Percentiles rank a stretch among this genome's conserved stretches.
Evolutionary conservation across 345 rosid genomes (phyloP).

Genomic region (Brassica cretica): DNA sequence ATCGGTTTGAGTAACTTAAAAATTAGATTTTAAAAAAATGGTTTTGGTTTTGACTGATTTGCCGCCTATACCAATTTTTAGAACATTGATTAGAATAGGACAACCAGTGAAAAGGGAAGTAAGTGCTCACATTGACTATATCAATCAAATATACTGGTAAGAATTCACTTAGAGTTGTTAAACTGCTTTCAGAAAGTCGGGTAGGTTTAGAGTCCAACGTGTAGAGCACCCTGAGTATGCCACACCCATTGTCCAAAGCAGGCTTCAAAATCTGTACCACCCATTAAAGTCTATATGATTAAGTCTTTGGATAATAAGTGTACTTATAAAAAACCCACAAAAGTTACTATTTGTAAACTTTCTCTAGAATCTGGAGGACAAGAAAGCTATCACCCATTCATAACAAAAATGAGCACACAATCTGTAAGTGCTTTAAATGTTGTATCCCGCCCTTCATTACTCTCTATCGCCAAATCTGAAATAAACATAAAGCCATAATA

Average conservation of each 20-base stretch:
- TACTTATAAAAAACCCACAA: not conserved
- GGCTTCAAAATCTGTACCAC: conserved; percentile 53
- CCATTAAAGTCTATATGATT: not conserved
- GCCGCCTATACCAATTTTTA: too few species aligned
- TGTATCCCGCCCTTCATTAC: conserved; percentile 32
- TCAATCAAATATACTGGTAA: conserved; percentile 34
- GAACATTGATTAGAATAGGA: too few species aligned
- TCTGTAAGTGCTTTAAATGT: conserved; percentile 51
- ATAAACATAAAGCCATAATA: conserved; percentile 18
- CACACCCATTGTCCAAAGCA: conserved; percentile 64
- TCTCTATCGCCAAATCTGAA: conserved; percentile 47
- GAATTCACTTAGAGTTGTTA: conserved; percentile 50
- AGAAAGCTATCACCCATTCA: conserved; percentile 65
- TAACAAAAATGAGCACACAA: conserved; percentile 55
- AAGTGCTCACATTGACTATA: conserved; percentile 49
- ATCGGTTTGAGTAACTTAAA: too few species aligned
- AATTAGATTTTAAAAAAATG: too few species aligned
- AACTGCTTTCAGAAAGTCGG: conserved; percentile 59
- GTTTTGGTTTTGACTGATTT: too few species aligned
- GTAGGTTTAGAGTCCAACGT: conserved; percentile 70
- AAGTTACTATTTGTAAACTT: conserved; percentile 59
- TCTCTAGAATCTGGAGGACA: conserved; percentile 60
- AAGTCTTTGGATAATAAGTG: not conserved
- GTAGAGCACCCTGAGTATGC: conserved; percentile 65
- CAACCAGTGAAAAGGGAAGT: too few species aligned